A percentile compares a stretch with the other conserved stretches of the same genome.
These are phyloP conservation scores for Herpetomonas samuelpessoai DNA, from an alignment of 208 protist genomes.

Conservation along the genomic window DNA sequence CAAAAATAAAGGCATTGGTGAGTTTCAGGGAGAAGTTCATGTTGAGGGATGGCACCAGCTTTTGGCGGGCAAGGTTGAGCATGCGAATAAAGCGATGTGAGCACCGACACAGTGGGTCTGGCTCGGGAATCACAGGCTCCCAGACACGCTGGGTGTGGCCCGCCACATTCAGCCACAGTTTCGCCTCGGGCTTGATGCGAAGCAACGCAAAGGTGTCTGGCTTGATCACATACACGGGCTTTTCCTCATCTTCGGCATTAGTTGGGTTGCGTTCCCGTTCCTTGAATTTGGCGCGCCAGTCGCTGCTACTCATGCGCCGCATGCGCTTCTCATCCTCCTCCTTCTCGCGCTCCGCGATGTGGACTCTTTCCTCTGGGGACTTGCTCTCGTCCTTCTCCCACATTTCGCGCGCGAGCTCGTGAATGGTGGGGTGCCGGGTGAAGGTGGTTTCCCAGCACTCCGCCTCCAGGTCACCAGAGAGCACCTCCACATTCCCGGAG, in stretches of 20 bases:
- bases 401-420: slow-evolving; percentile 80
- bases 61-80: slow-evolving; percentile 81
- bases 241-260: slow-evolving; percentile 69
- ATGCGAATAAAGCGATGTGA: slow-evolving; percentile 74
- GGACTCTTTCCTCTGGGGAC: slow-evolving; percentile 63
- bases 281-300: slow-evolving; percentile 82
- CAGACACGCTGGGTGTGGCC: slow-evolving; percentile 80
- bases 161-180: slow-evolving; percentile 67
- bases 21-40: slow-evolving; percentile 89
- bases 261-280: slow-evolving; percentile 86
- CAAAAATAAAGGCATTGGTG: slow-evolving; percentile 86
- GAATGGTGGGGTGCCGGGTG: slow-evolving; percentile 71
- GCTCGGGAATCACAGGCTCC: slow-evolving; percentile 63
- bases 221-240: slow-evolving; percentile 83
- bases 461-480: slow-evolving; percentile 66
- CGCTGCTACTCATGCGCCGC: slow-evolving; percentile 87
- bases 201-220: slow-evolving; percentile 77
- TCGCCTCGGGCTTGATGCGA: slow-evolving; percentile 66
- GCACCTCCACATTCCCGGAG: slow-evolving; percentile 65
- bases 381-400: slow-evolving; percentile 75
- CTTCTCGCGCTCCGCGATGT: slow-evolving; percentile 58
- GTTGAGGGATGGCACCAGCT: slow-evolving; percentile 85
- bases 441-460: slow-evolving; percentile 79
- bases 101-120: slow-evolving; percentile 72
- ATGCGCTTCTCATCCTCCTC: slow-evolving; percentile 89